Conservation (phyloP, 768 basidiomycete genomes). For the Tricholoma furcatifolium region DNA sequence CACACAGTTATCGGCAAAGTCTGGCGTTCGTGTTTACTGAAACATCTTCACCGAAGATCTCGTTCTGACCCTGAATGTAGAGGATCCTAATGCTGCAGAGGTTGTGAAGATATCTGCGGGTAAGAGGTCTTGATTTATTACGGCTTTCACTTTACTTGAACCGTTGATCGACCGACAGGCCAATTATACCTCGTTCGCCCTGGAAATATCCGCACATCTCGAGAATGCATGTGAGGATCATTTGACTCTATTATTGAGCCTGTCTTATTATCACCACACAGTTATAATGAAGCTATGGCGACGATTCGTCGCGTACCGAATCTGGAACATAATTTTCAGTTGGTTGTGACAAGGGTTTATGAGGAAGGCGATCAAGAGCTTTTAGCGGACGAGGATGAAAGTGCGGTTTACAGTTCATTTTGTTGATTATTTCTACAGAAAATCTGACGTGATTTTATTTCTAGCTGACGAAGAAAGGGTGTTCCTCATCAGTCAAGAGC, state of each 20-base stretch:
- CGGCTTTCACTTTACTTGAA: constrained; percentile 1
- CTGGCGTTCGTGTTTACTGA: constrained; percentile 71
- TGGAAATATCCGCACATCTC: constrained; percentile 84
- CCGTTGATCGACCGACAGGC: constrained; percentile 31
- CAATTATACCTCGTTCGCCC: constrained; percentile 90
- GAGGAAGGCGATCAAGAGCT: constrained; percentile 96
- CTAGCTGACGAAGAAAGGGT: constrained; percentile 91
- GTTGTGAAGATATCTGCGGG: constrained; percentile 91
- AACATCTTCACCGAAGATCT: constrained; percentile 13
- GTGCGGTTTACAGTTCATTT: constrained; percentile 36
- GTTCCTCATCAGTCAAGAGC: constrained; percentile 88
- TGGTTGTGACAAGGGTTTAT: constrained; percentile 95
- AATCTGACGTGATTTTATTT: not conserved
- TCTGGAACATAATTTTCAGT: constrained; percentile 78
- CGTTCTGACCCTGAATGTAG: constrained; percentile 42
- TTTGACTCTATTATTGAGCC: not conserved
- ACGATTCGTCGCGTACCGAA: constrained; percentile 85
- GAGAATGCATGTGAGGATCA: constrained; percentile 93
- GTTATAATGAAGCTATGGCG: constrained; percentile 94
- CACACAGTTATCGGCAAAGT: constrained; percentile 82
- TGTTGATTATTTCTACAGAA: not conserved
- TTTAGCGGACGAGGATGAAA: constrained; percentile 91
- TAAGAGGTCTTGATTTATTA: constrained; percentile 7
- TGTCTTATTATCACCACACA: constrained; percentile 29
- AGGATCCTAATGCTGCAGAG: constrained; percentile 92